Conservation (phyloP, 228 moss, liverwort and hornwort species). For the Sphagnum magellanicum region DNA sequence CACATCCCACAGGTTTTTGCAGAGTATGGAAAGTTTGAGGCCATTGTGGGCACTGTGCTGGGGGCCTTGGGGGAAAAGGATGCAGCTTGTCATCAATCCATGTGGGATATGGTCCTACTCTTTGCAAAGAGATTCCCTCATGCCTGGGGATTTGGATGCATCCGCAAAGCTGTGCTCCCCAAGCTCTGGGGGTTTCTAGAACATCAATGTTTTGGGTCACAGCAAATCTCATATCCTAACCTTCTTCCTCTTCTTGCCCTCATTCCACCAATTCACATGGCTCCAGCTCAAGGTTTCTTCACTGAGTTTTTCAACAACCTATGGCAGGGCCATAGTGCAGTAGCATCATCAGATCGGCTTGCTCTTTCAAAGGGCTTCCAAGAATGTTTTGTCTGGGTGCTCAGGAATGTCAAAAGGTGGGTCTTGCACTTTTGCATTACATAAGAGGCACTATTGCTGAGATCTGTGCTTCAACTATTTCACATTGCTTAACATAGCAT, state of each 20-base stretch:
- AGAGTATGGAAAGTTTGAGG: conserved; percentile 56
- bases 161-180: conserved; percentile 59
- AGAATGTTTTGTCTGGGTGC: conserved; percentile 76
- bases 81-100: conserved; percentile 80
- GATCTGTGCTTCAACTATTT: background rate
- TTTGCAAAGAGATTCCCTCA: conserved; percentile 71
- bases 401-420: conserved; percentile 72
- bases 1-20: conserved; percentile 74
- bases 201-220: conserved; percentile 86
- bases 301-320: conserved; percentile 64
- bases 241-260: conserved; percentile 61
- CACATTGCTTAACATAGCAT: too few species aligned
- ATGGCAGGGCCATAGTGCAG: conserved; percentile 62
- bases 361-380: conserved; percentile 56
- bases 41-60: conserved; percentile 55
- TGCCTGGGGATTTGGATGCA: conserved; percentile 54
- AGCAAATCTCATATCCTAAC: conserved; percentile 72
- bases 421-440: background rate
- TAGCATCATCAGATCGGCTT: conserved; percentile 39
- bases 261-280: conserved; percentile 57
- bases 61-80: conserved; percentile 75
- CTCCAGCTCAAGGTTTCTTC: conserved; percentile 47
- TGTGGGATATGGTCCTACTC: conserved; percentile 98
- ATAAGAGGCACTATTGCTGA: too few species aligned
- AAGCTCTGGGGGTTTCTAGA: conserved; percentile 72